Base-by-base conservation (phyloP, 2,329 filamentous ascomycete genomes). In the Lasiodiplodia sp. region DNA sequence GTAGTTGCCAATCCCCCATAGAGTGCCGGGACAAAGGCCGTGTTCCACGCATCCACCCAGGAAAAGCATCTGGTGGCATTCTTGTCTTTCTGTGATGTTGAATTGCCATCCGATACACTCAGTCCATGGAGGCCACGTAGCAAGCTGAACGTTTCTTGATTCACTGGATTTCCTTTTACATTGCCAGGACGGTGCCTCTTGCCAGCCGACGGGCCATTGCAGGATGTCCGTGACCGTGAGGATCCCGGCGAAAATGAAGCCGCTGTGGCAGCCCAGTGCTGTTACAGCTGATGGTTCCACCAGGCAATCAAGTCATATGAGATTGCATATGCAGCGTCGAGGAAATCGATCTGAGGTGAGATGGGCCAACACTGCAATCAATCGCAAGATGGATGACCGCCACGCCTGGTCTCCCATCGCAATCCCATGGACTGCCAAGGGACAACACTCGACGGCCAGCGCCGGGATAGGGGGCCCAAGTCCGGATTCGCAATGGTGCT, bases 11-110 rank as follows among this genome's bases (percentile, higher is more conserved):
- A 28, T 63, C 21, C 16, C 10, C 40, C 18, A 16, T 44, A 40
- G 34, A 25, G 37, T 44, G n/a, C 21, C 58, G 40, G 40, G 8
- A 51, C 25, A 44, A 23, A 31, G 31, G 21, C 40, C 58, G 28
- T n/a, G 28, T 25, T 51, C 8, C 21, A 34, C 47, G 40, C 44
- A 64, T 64, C 44, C 47, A 47, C 28, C 44, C 60, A n/a, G 60
- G 52, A 64, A 28, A 52, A 64, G n/a, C 47, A 21, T 18, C 58
- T 23, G 47, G 60, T 38, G 23, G 47, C 23, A 52, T 55, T 47
- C 21, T 58, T 14, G 16, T 67, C 53, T 58, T 67, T 53, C 31
- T 44, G 49, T 67, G 65, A 47, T 67, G 55, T 40, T 67, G 65
- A 67, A 52, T 25, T 37, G 52, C 44, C 53, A 60, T 58, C 12